phyloP scores from a whole-genome alignment of 2,329 filamentous ascomycete genomes.

The Calcarisporium arbuscula region DNA sequence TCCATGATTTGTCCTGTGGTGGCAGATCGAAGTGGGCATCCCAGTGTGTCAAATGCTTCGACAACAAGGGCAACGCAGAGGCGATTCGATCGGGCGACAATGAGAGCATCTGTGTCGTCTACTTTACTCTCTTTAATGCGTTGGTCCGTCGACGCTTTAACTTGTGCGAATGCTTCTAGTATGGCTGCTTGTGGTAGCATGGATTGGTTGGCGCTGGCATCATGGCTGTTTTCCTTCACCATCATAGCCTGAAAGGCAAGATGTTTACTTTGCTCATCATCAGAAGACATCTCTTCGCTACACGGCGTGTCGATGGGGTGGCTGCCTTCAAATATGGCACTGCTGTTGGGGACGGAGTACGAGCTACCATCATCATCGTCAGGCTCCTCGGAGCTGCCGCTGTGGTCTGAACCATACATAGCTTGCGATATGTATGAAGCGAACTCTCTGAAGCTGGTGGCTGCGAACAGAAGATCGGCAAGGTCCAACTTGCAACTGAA shows the following conservation, averaged over 20 bases:
- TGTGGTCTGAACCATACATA: too few relatives aligned
- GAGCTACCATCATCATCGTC: background rate
- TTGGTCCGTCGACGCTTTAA: constrained; percentile 1
- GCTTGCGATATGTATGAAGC: too few relatives aligned
- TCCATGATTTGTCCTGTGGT: background rate
- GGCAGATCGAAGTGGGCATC: background rate
- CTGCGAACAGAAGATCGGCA: constrained; percentile 1
- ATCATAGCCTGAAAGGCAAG: too few relatives aligned
- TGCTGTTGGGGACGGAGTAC: background rate
- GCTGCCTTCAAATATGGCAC: background rate
- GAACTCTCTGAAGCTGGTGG: background rate
- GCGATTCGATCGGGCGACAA: background rate
- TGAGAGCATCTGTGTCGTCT: background rate
- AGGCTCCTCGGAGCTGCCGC: too few relatives aligned
- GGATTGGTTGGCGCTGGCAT: background rate
- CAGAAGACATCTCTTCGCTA: too few relatives aligned
- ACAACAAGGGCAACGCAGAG: background rate
- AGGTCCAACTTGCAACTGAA: constrained; percentile 29
- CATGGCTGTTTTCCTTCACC: too few relatives aligned
- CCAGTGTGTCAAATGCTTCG: background rate
- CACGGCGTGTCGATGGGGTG: background rate
- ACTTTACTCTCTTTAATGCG: background rate
- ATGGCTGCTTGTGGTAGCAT: background rate
- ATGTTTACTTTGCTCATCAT: too few relatives aligned
- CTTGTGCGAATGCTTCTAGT: constrained; percentile 1